These are phyloP conservation scores for Cytospora schulzeri DNA, from an alignment of 2,329 filamentous ascomycete species.

Conservation along the genomic window DNA sequence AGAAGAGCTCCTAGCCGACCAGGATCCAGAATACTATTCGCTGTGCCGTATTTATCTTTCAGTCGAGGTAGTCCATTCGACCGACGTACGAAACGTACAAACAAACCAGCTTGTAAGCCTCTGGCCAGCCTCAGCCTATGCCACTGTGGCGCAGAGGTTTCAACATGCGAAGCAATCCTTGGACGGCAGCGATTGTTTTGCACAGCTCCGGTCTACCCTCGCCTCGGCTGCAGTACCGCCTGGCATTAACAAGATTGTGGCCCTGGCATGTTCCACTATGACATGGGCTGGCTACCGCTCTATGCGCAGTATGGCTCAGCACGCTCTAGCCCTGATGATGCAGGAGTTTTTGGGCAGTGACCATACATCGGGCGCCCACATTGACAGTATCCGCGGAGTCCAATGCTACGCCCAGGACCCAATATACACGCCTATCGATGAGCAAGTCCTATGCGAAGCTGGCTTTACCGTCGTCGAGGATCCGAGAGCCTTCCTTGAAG, in stretches of 20 bases:
- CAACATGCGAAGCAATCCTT: no score
- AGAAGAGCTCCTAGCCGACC: no score
- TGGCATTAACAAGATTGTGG: constrained; percentile 6
- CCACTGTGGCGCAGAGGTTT: no score
- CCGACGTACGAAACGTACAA: no score
- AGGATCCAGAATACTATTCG: no score
- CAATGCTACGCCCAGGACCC: constrained; percentile 35
- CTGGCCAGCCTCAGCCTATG: no score
- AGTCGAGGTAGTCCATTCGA: no score
- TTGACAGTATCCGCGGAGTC: constrained; percentile 3
- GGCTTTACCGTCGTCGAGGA: constrained; percentile 36
- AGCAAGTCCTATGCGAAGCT: constrained; percentile 29
- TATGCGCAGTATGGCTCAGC: neutral
- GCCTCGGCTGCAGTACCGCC: neutral
- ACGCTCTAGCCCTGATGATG: neutral
- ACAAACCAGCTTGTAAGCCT: no score
- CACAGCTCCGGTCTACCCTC: no score
- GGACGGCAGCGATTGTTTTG: no score
- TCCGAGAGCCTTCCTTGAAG: constrained; percentile 37
- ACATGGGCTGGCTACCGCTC: neutral
- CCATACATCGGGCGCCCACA: no score
- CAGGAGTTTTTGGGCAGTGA: neutral
- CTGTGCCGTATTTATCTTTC: no score
- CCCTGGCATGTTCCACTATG: constrained; percentile 1
- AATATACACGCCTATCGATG: constrained; percentile 31